Base-by-base conservation (phyloP, 2,329 filamentous ascomycete genomes). In the Coniosporium tulheliwenetii region DNA sequence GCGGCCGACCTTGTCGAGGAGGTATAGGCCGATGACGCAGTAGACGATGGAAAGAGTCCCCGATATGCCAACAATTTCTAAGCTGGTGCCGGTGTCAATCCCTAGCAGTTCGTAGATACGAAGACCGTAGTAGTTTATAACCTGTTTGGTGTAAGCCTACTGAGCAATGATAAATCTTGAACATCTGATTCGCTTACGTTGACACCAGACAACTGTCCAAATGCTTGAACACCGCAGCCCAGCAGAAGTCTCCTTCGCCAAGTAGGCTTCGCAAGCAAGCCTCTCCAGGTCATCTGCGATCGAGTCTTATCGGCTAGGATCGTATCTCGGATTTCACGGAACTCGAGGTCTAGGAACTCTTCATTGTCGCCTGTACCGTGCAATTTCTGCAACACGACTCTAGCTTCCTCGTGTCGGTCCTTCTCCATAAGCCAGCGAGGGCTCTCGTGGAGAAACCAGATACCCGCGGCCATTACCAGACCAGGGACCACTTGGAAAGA, bases 261-360 rank as follows among this genome's bases (percentile, higher is more conserved):
- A 41, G 69, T 56, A 19, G 70, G 67, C 7, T 72, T 65, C 10
- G 62, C 68, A 50, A 79, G 77, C 57, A 79, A 68, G 40, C 76
- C 65, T 2, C 52, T 52, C 65, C 71, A 79, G 2, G 66, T 69
- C 33, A 63, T 66, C 12, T 55, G 69, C 8, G 67, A 71, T 36
- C 75, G 62, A 1, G 65, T 61, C 40, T 69, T 70, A 50, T 78
- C 72, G 1, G 75, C 71, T 3, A 73, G 67, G 40, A 80, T 77
- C 29, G 75, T 77, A 40, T 67, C 63, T 47, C 71, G 71, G 52
- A 80, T 80, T 44, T 76, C 70, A 36, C 64, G 61, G 52, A 71
- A 75, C 50, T 79, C 74, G 10, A 62, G 58, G 12, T 73, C 57
- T 36, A 81, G 71, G 53, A 66, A 75, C 1, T 71, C 70, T n/a